These are phyloP conservation scores for Entelexis paramagnoliae DNA, from an alignment of 1,139 yeast species.

Conservation along the genomic window DNA sequence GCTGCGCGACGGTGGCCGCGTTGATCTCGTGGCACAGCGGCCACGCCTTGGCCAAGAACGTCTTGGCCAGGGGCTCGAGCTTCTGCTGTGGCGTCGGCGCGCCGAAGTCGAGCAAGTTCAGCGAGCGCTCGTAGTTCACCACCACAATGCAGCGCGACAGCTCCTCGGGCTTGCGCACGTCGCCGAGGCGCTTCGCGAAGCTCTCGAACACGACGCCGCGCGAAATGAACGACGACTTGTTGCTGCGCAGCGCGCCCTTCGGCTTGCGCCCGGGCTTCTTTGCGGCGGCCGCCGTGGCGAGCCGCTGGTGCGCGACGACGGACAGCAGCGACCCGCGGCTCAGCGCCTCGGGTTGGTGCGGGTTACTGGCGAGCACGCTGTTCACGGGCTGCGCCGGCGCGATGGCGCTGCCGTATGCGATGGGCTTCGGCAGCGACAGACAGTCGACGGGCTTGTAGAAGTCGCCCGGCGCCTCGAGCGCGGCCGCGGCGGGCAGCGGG, in stretches of 20 bases:
- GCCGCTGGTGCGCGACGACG: slow-evolving; percentile 6
- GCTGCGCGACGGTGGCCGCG: slow-evolving; percentile 31
- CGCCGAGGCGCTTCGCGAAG: slow-evolving; percentile 28
- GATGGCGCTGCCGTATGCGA: slow-evolving; percentile 1
- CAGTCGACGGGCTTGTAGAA: slow-evolving; percentile 15
- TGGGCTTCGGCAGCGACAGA: slow-evolving; percentile 17
- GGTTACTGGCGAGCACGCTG: slow-evolving; percentile 13
- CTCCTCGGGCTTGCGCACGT: slow-evolving; percentile 16
- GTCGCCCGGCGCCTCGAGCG: slow-evolving; percentile 11
- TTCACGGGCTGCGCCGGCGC: slow-evolving; percentile 7
- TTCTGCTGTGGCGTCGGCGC: slow-evolving; percentile 22
- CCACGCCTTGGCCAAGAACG: slow-evolving; percentile 35
- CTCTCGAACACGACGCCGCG: slow-evolving; percentile 34
- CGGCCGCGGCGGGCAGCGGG: slow-evolving; percentile 6
- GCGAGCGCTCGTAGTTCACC: slow-evolving; percentile 16
- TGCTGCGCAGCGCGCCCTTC: slow-evolving; percentile 31
- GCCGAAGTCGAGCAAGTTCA: slow-evolving; percentile 24
- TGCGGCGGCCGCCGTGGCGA: background rate
- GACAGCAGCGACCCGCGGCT: slow-evolving; percentile 14
- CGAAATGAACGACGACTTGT: slow-evolving; percentile 35
- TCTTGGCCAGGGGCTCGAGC: slow-evolving; percentile 34
- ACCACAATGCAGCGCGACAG: slow-evolving; percentile 22
- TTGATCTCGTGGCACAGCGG: slow-evolving; percentile 35
- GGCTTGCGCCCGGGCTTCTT: slow-evolving; percentile 13
- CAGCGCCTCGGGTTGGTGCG: slow-evolving; percentile 13